phyloP scores from a whole-genome alignment of 2,329 filamentous ascomycete genomes.

The Claviceps maximensis region DNA sequence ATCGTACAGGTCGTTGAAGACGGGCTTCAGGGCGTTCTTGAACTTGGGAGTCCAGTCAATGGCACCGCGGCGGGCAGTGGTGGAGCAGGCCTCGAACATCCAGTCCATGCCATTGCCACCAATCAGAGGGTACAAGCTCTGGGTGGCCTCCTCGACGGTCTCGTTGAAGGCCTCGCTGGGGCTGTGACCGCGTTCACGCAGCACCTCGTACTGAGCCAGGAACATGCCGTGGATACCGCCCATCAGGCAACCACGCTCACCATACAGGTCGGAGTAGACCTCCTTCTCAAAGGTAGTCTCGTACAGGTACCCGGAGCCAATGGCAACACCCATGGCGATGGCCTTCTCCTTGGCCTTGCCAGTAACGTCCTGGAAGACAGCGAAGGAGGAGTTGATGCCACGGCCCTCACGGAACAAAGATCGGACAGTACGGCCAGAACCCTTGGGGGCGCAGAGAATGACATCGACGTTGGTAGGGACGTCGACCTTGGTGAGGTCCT shows the following conservation, averaged over 20 bases:
- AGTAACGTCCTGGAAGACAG: constrained; percentile 96
- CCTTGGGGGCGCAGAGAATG: constrained; percentile 98
- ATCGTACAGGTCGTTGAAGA: constrained; percentile 96
- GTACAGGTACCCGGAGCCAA: constrained; percentile 97
- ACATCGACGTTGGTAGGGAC: constrained; percentile 93
- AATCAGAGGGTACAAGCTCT: constrained; percentile 95
- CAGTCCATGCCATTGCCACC: constrained; percentile 98
- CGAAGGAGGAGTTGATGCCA: constrained; percentile 98
- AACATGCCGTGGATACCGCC: constrained; percentile 99
- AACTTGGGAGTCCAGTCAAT: constrained; percentile 97
- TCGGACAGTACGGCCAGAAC: constrained; percentile 95
- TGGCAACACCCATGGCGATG: constrained; percentile 87
- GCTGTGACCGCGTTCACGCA: constrained; percentile 94
- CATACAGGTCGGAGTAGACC: constrained; percentile 99
- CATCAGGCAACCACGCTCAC: constrained; percentile 99
- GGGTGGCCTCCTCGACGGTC: constrained; percentile 98
- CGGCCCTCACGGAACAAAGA: constrained; percentile 98
- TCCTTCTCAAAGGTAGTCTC: constrained; percentile 99
- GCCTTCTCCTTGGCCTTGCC: constrained; percentile 98
- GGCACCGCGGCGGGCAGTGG: constrained; percentile 92
- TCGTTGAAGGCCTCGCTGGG: constrained; percentile 99
- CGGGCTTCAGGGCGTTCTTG: constrained; percentile 96
- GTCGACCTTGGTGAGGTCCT: constrained; percentile 97
- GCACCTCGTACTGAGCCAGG: constrained; percentile 99
- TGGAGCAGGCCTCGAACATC: constrained; percentile 99